Evolutionary conservation across 2,329 filamentous ascomycete species (phyloP).

Genomic region (Sporothrix euskadiensis): DNA sequence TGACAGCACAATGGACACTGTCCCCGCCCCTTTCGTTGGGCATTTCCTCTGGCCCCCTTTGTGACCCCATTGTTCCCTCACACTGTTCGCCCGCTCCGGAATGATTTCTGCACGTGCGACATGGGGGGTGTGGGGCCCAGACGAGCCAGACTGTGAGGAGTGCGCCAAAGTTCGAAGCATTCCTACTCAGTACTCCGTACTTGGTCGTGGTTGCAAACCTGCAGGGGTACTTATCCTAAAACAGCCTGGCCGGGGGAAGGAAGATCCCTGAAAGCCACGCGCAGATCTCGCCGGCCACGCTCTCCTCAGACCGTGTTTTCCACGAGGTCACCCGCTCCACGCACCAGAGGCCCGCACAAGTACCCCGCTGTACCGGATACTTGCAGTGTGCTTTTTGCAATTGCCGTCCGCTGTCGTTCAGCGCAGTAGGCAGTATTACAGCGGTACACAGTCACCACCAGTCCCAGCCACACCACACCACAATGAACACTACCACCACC

Average conservation of each 20-base stretch:
- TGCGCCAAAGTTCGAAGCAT: constrained; percentile 21
- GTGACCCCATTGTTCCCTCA: constrained; percentile 12
- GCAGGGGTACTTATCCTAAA: constrained; percentile 38
- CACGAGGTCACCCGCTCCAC: constrained; percentile 33
- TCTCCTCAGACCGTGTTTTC: constrained; percentile 34
- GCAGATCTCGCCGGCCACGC: constrained; percentile 42
- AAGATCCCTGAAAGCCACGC: constrained; percentile 45
- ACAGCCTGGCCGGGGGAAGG: constrained; percentile 36
- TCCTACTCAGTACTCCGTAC: too few relatives aligned
- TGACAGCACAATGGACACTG: not conserved
- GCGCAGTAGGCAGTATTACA: not conserved
- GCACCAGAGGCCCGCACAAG: constrained; percentile 16
- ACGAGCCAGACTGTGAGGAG: not conserved
- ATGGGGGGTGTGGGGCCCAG: constrained; percentile 22
- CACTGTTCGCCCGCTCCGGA: constrained; percentile 27
- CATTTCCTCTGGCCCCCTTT: not conserved
- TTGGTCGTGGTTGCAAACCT: constrained; percentile 25
- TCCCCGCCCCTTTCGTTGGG: not conserved
- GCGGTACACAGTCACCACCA: not conserved
- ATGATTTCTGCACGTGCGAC: constrained; percentile 23
- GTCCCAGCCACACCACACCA: not conserved
- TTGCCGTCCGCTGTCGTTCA: not conserved
- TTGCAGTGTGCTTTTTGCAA: not conserved
- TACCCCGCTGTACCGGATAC: constrained; percentile 27
- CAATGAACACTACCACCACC: not conserved